Evolutionary conservation across 352 stramenopile species (phyloP).

Genomic region (Globisporangium iwayamae): DNA sequence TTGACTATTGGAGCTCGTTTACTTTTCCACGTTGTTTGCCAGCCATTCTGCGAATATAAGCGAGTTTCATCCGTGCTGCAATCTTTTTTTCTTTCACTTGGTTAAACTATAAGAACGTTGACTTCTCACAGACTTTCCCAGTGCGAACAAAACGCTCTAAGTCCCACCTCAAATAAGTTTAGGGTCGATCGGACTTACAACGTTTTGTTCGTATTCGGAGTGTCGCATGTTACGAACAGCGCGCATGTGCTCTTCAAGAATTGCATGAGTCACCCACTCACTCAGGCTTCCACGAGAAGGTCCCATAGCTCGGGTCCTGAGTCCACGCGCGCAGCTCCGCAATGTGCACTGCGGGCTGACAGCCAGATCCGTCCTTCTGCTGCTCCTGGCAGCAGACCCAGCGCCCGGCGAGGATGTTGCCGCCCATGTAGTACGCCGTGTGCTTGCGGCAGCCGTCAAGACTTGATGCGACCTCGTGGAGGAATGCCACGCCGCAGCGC

Average conservation of each 20-base stretch:
- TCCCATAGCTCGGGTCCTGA: constrained; percentile 32
- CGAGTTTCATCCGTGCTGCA: too few species aligned
- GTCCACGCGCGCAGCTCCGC: constrained; percentile 27
- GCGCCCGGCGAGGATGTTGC: constrained; percentile 32
- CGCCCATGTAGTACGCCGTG: constrained; percentile 46
- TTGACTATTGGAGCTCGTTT: too few species aligned
- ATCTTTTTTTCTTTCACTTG: too few species aligned
- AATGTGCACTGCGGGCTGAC: constrained; percentile 31
- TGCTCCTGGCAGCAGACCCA: constrained; percentile 57
- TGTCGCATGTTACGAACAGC: neutral
- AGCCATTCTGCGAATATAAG: too few species aligned
- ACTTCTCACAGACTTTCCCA: too few species aligned
- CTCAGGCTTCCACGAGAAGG: constrained; percentile 30
- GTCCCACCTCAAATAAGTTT: too few species aligned
- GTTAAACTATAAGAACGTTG: too few species aligned
- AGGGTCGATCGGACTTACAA: too few species aligned
- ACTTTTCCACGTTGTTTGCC: too few species aligned
- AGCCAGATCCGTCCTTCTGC: constrained; percentile 28
- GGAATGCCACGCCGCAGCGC: constrained; percentile 35
- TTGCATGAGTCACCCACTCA: neutral
- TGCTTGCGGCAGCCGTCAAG: constrained; percentile 38
- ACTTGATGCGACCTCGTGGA: constrained; percentile 21
- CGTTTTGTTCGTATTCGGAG: too few species aligned
- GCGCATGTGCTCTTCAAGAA: neutral
- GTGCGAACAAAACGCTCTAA: too few species aligned